Evolutionary conservation across 306 rosid species (phyloP), one percentile per base, ranked within the genome.

Genomic region (Pterocarpus santalinus): DNA sequence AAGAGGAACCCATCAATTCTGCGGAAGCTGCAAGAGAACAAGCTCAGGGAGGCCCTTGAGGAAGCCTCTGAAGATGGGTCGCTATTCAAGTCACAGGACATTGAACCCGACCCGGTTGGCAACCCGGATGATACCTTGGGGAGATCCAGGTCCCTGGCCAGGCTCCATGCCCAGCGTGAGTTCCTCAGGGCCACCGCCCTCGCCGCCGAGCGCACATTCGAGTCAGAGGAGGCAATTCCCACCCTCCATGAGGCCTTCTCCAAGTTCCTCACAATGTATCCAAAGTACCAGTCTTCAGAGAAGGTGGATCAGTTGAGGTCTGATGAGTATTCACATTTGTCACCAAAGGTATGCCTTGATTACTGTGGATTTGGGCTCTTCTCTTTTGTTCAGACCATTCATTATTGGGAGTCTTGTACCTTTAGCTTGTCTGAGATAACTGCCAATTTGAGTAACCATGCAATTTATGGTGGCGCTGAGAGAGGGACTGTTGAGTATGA

Each of bases 61-160:
- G 99, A 95, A 83, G 99, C 99, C 66, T 95, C 97, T n/a, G 99
- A 95, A 80, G 93, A 93, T 74, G 98, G 98, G 22, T 89, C 88
- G 8, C 94, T 95, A 28, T 77, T 78, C 46, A 92, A 92, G 89
- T 90, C 97, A 16, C 94, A 91, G 60, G 92, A 89, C 71, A 87
- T 91, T 64, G 97, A 91, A 15, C 81, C 97, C 32, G 94, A 92
- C n/a, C 63, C 95, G 11, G 70, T 53, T 15, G 84, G 77, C 22
- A 88, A 86, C 85, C 93, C 84, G 57, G 97, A 91, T 46, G 90
- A 87, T 52, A 73, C 84, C 77, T 86, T 94, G 36, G 97, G 93
- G 55, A 86, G 97, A 57, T 95, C 97, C 30, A 86, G 97, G 36
- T 92, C 97, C 2, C 90, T 95, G 6, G 97, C 98, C 12, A 81